phyloP scores from a whole-genome alignment of 768 basidiomycete genomes.

The Rhizopogon salebrosus region DNA sequence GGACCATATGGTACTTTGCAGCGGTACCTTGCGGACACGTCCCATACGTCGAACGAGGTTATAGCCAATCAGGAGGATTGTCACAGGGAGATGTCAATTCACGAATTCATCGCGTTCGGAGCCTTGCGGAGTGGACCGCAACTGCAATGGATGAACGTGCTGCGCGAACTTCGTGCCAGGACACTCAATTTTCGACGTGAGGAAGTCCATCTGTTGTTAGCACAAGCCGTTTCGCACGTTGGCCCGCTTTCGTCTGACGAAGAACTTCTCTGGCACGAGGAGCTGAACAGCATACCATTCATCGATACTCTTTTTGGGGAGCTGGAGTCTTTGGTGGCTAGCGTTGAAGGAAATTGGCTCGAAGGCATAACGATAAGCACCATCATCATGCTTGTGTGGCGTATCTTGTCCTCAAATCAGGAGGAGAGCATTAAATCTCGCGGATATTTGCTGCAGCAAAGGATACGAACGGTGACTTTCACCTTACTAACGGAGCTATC shows the following conservation, averaged over 20 bases:
- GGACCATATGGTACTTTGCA: slow-evolving; percentile 33
- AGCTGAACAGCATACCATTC: slow-evolving; percentile 29
- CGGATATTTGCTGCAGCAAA: slow-evolving; percentile 24
- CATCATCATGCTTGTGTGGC: slow-evolving; percentile 28
- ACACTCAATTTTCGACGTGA: slow-evolving; percentile 33
- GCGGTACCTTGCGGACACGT: slow-evolving; percentile 29
- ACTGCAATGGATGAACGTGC: slow-evolving; percentile 49
- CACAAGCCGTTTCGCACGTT: slow-evolving; percentile 40
- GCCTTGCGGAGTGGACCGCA: slow-evolving; percentile 38
- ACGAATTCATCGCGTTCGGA: slow-evolving; percentile 43
- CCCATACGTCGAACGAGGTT: slow-evolving; percentile 38
- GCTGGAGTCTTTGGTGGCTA: slow-evolving; percentile 28
- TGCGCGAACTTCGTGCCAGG: slow-evolving; percentile 37
- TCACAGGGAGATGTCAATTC: slow-evolving; percentile 33
- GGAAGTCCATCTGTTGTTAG: slow-evolving; percentile 38
- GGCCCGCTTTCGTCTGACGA: slow-evolving; percentile 22
- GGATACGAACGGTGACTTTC: slow-evolving; percentile 26
- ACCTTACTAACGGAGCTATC: slow-evolving; percentile 34
- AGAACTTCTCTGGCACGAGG: slow-evolving; percentile 34
- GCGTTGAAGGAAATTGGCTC: slow-evolving; percentile 38
- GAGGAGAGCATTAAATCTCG: slow-evolving; percentile 8
- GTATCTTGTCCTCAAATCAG: slow-evolving; percentile 28
- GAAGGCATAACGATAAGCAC: slow-evolving; percentile 27
- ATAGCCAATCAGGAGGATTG: slow-evolving; percentile 39
- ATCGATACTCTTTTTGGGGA: slow-evolving; percentile 31